Evolutionary conservation across 163 green algal genomes (phyloP), one percentile per base, ranked within the genome.

Genomic region (Chloromonas sp.): DNA sequence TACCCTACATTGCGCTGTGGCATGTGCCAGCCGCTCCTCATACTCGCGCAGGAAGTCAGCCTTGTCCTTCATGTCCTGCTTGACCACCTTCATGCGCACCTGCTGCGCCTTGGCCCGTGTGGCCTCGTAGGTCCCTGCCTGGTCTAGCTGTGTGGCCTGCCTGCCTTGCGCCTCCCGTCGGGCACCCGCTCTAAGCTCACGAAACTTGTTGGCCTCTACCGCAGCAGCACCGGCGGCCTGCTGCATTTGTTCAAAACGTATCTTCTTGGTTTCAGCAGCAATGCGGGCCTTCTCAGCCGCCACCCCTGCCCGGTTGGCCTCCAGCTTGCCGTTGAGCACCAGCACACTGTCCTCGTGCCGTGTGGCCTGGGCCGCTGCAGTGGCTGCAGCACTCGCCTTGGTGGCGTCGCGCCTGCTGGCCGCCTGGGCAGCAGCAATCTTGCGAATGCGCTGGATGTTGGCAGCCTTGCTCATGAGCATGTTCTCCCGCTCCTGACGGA

Each of bases 141-240:
- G 83, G 14, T 84, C 81, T 83, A 92, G 89, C 70, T 71, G 14
- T 61, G 14, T 60, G 3, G 70, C 85, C 85, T 95, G 91, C 81
- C 89, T 85, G 14, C 85, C 82, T 70, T 84, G 71, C 0, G 90
- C 82, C 81, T 93, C 87, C 2, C 91, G 86, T 85, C 85, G 82
- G 8, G 85, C 85, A 11, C 91, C 91, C 14, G 85, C 85, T 1
- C 88, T 84, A 59, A 95, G 87, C 85, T 92, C 89, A 71, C 85
- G 85, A 86, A 96, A 96, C 85, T 91, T 91, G 58, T 88, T 89
- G 71, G 93, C 93, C 86, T 95, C 93, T 8, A 95, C 89, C 14
- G 86, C 87, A 59, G 87, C 86, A 13, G 90, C 89, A 1, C 90
- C 91, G 59, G 91, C 92, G 0, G 90, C 92, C 81, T 89, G 88